Evolutionary conservation across 805 yeast genomes (phyloP).

Genomic region (Pichia deserticola): DNA sequence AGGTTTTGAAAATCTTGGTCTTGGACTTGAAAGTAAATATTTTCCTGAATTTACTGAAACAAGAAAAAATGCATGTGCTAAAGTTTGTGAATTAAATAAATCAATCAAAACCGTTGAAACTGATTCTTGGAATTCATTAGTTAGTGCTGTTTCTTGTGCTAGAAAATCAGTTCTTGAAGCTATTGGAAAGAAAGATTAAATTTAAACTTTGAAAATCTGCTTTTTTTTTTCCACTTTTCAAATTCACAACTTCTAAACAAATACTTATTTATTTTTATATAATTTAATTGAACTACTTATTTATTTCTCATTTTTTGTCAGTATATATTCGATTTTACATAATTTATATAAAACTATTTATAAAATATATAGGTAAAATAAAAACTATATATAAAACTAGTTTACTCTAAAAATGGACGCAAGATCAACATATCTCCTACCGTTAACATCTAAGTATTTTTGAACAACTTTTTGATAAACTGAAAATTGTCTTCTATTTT

Average conservation of each 20-base stretch:
- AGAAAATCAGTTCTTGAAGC: slow-evolving; percentile 5
- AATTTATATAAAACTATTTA: no score
- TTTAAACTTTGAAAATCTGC: neutral
- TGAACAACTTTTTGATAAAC: slow-evolving; percentile 51
- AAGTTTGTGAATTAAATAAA: neutral
- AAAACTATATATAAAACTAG: no score
- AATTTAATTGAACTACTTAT: no score
- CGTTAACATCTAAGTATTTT: slow-evolving; percentile 72
- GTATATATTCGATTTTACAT: no score
- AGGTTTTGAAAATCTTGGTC: slow-evolving; percentile 18
- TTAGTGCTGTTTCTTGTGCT: slow-evolving; percentile 5
- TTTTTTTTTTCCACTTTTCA: neutral
- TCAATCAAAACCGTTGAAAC: neutral
- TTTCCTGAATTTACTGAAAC: slow-evolving; percentile 30
- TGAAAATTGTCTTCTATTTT: slow-evolving; percentile 58
- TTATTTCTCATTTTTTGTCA: no score
- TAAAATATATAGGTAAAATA: no score
- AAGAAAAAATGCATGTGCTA: slow-evolving; percentile 14
- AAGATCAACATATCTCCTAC: slow-evolving; percentile 86
- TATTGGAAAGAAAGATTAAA: slow-evolving; percentile 1
- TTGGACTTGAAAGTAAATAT: slow-evolving; percentile 25
- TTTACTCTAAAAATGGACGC: slow-evolving; percentile 50
- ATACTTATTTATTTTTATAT: no score
- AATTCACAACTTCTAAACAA: no score
- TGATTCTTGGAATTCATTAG: slow-evolving; percentile 8